A percentile compares a stretch with the other conserved stretches of the same genome.
Conservation (phyloP, 805 yeast species). For the Suhomyces xylopsoci region DNA sequence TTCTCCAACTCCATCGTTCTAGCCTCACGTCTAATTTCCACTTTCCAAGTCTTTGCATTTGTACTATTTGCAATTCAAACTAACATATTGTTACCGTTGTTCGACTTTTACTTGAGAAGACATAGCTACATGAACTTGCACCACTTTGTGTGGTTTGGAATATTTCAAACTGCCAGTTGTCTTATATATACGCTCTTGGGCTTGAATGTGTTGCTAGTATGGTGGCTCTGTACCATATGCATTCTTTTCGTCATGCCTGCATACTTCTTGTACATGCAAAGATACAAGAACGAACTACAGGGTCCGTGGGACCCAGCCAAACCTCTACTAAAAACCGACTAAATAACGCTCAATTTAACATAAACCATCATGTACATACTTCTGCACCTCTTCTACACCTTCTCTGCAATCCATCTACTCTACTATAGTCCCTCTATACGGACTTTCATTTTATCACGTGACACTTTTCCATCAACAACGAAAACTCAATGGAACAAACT, state of each 20-base stretch:
- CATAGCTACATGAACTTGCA: slow-evolving; percentile 25
- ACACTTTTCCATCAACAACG: not conserved
- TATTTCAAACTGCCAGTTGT: slow-evolving; percentile 25
- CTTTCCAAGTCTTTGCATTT: slow-evolving; percentile 79
- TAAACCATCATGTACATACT: not conserved
- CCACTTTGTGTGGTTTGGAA: slow-evolving; percentile 18
- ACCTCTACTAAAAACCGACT: slow-evolving; percentile 35
- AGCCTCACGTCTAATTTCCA: slow-evolving; percentile 79
- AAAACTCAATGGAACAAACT: not conserved
- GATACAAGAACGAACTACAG: slow-evolving; percentile 78
- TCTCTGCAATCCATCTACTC: not conserved
- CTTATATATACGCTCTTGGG: slow-evolving; percentile 28
- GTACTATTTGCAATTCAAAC: slow-evolving; percentile 68
- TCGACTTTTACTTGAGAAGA: slow-evolving; percentile 57
- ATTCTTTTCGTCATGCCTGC: slow-evolving; percentile 62
- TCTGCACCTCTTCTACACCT: not conserved
- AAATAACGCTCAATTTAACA: not conserved
- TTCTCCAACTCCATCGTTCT: slow-evolving; percentile 83
- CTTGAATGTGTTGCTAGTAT: slow-evolving; percentile 35
- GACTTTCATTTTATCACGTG: not conserved
- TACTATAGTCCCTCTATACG: not conserved
- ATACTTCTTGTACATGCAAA: slow-evolving; percentile 68
- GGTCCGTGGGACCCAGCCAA: slow-evolving; percentile 94
- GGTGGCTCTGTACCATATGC: slow-evolving; percentile 48
- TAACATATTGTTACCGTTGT: slow-evolving; percentile 70